phyloP scores from a whole-genome alignment of 2,329 filamentous ascomycete species.

The Corynespora cassiicola region DNA sequence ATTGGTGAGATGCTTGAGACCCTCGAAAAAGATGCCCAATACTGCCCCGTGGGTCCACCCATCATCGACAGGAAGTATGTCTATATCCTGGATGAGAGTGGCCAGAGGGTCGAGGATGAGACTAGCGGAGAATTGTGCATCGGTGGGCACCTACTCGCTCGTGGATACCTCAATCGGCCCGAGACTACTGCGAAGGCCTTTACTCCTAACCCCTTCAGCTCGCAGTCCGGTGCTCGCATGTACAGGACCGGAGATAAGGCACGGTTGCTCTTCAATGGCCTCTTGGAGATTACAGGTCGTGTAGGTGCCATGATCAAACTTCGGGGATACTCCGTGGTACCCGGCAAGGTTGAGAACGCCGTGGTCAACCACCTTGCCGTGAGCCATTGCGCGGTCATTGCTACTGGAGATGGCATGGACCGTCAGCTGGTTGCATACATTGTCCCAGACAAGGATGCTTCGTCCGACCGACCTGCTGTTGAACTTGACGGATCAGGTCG shows the following conservation, averaged over 20 bases:
- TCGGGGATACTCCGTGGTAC: slow-evolving; percentile 78
- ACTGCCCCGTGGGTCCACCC: slow-evolving; percentile 77
- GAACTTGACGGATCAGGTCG: slow-evolving; percentile 75
- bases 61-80: slow-evolving; percentile 69
- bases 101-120: slow-evolving; percentile 66
- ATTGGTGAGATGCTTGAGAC: slow-evolving; percentile 69
- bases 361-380: slow-evolving; percentile 75
- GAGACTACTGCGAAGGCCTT: slow-evolving; percentile 80
- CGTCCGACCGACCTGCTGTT: slow-evolving; percentile 64
- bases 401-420: slow-evolving; percentile 78
- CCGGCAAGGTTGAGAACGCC: slow-evolving; percentile 76
- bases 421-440: slow-evolving; percentile 79
- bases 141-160: slow-evolving; percentile 74
- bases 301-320: slow-evolving; percentile 84
- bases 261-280: slow-evolving; percentile 69
- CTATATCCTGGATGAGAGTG: slow-evolving; percentile 75
- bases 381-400: slow-evolving; percentile 72
- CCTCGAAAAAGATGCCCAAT: slow-evolving; percentile 63
- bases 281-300: slow-evolving; percentile 77
- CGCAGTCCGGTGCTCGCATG: slow-evolving; percentile 68
- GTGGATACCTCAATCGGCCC: slow-evolving; percentile 80
- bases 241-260: slow-evolving; percentile 78
- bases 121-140: slow-evolving; percentile 76
- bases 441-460: slow-evolving; percentile 69
- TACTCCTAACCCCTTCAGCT: slow-evolving; percentile 68